These are phyloP conservation scores for Chlamydomonas applanata DNA, from an alignment of 139 green algal genomes.

Conservation along the genomic window DNA sequence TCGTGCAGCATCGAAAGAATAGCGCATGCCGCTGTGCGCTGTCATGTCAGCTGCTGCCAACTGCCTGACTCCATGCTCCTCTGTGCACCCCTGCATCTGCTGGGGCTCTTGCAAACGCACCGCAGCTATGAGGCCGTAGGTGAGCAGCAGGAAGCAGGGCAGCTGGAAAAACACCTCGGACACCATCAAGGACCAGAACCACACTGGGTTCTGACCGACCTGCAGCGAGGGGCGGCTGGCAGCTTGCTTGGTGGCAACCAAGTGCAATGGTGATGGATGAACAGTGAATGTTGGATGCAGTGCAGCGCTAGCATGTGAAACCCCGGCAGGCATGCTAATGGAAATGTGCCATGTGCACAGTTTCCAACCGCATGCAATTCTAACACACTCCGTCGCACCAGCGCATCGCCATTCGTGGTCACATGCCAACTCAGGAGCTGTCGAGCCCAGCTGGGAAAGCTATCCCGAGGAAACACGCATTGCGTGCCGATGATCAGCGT, in stretches of 20 bases:
- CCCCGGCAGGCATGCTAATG: too few relatives aligned
- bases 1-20: background rate
- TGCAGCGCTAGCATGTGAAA: too few relatives aligned
- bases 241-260: too few relatives aligned
- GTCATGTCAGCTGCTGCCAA: too few relatives aligned
- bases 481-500: background rate
- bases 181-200: background rate
- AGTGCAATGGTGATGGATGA: too few relatives aligned
- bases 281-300: too few relatives aligned
- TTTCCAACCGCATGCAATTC: background rate
- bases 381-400: background rate
- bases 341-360: background rate
- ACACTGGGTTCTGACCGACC: too few relatives aligned
- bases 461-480: background rate
- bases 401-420: background rate
- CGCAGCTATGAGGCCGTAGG: background rate
- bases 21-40: background rate
- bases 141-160: conserved; percentile 8
- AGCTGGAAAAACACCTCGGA: conserved; percentile 3
- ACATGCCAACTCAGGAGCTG: conserved; percentile 4
- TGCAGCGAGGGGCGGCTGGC: too few relatives aligned
- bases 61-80: background rate
- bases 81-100: background rate
- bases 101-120: background rate
- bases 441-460: background rate